Evolutionary conservation across 2,329 filamentous ascomycete genomes (phyloP), one percentile per base, ranked within the genome.

Genomic region (Colletotrichum abscissum): DNA sequence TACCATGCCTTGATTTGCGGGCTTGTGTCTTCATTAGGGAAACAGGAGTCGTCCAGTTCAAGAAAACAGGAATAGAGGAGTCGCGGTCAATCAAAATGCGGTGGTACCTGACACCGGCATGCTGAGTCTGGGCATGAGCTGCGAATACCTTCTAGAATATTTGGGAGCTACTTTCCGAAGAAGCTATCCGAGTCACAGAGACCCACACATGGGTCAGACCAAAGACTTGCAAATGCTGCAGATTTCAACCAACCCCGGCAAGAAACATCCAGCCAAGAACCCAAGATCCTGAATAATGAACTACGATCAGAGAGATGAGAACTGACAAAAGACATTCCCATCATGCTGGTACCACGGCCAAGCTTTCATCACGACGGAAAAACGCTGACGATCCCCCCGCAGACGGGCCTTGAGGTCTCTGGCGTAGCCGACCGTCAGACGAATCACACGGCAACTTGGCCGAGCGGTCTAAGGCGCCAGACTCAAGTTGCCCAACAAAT

Each of bases 391-490:
- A 35, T 35, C 11, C 3, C 4, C 19, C 2, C 0, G 19, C 9
- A 49, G 8, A 9, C 7, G 12, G 1, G 3, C 6, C 14, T 63
- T 63, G 28, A 19, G 7, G 3, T 6, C 11, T 16, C 5, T 19
- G 22, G 2, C n/a, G n/a, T 4, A 2, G 1, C 2, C 1, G 2
- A 19, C 3, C 7, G 1, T 4, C 19, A 14, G 26, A 19, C n/a
- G 1, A 24, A 54, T 19, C 1, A 35, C 19, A 3, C 33, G 63
- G 63, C 63, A 65, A 65, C 63, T 65, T 65, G 63, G 49, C 63
- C 63, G 63, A 65, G 63, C 63, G 63, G 63, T 65, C 63, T 56
- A 65, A 65, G 63, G 49, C 63, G 63, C 49, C 63, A 57, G 55
- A 57, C 55, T 57, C 55, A 57, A 57, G 55, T 30, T 56, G 8